A percentile compares a stretch with the other conserved stretches of the same genome.
These are phyloP conservation scores for Aureobasidium musti DNA, from an alignment of 2,329 filamentous ascomycete species.

Conservation along the genomic window DNA sequence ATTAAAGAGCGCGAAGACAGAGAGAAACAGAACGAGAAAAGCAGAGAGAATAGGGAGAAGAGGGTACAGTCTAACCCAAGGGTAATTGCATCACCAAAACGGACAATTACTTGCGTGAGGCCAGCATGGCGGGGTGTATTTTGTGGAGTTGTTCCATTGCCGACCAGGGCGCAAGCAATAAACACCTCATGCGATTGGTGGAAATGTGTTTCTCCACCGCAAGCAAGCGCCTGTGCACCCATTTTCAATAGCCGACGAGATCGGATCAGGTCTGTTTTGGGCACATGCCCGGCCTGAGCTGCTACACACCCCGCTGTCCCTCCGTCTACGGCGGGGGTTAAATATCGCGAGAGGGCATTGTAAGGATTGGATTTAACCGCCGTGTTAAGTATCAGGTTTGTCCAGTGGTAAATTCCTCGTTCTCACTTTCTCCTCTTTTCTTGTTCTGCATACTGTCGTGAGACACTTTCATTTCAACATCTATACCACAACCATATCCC, in stretches of 20 bases:
- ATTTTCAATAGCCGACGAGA: not conserved
- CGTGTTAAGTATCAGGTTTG: conserved; percentile 26
- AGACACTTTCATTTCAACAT: not conserved
- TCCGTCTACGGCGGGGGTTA: conserved; percentile 16
- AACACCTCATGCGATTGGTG: conserved; percentile 4
- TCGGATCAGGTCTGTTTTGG: not conserved
- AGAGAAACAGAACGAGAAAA: conserved; percentile 18
- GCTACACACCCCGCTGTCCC: not conserved
- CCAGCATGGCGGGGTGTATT: conserved; percentile 24
- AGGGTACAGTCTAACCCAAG: conserved; percentile 1
- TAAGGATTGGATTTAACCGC: conserved; percentile 20
- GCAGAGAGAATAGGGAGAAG: not conserved
- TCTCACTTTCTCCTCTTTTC: conserved; percentile 14
- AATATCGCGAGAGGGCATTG: conserved; percentile 9
- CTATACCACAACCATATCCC: not conserved
- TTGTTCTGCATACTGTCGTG: not conserved
- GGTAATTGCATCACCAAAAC: conserved; percentile 23
- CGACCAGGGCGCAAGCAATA: conserved; percentile 5
- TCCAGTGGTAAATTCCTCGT: conserved; percentile 2
- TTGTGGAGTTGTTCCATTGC: conserved; percentile 29
- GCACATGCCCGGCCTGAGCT: not conserved
- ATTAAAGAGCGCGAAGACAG: not conserved
- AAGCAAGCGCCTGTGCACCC: conserved; percentile 7
- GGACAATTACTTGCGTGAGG: not conserved
- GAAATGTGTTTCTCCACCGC: not conserved